Base-by-base conservation (phyloP, 176 grass and related monocot species). In the Urochloa ruziziensis region DNA sequence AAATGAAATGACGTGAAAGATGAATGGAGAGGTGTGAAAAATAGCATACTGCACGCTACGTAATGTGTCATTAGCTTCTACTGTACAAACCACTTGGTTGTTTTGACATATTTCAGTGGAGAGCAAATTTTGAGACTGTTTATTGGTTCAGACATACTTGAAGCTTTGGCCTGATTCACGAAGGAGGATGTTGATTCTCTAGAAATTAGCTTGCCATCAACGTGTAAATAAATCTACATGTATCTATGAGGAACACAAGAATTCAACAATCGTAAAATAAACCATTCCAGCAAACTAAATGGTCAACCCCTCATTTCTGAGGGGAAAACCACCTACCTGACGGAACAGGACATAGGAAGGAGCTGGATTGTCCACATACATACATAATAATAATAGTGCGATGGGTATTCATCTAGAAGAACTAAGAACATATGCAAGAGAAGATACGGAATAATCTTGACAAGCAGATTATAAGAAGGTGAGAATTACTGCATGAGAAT, bases 401-500 rank as follows among this genome's bases (percentile, higher is more conserved):
- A 53, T 73, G 39, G 39, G n/a, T 63, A 80, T 21, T 36, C 61
- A 5, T 17, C 23, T 12, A 25, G 29, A 52, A 73, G 30, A 62
- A 77, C 72, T 17, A 86, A 86, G 21, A 39, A 16, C 27, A 63
- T 32, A 51, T 17, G 37, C 37, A 81, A 57, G 28, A 37, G 5
- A 44, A 1, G n/a, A n/a, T 4, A 4, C 48, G 16, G 17, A 74
- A 46, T 10, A 82, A 80, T 52, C 21, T 60, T 64, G 58, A 34
- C 10, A 12, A 25, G 13, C 17, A 39, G 40, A 19, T 27, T 0
- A 13, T 49, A 73, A 67, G 25, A 52, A 42, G 52, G 81, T 25
- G 48, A 67, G 29, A 88, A 47, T 79, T 88, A 97, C 95, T 85
- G 88, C 92, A 67, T 88, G 90, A 85, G 95, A 97, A 85, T 92